A percentile compares a stretch with the other conserved stretches of the same genome.
These are phyloP conservation scores for Aspergillus sp. DNA, from an alignment of 2,329 filamentous ascomycete genomes.

Conservation along the genomic window DNA sequence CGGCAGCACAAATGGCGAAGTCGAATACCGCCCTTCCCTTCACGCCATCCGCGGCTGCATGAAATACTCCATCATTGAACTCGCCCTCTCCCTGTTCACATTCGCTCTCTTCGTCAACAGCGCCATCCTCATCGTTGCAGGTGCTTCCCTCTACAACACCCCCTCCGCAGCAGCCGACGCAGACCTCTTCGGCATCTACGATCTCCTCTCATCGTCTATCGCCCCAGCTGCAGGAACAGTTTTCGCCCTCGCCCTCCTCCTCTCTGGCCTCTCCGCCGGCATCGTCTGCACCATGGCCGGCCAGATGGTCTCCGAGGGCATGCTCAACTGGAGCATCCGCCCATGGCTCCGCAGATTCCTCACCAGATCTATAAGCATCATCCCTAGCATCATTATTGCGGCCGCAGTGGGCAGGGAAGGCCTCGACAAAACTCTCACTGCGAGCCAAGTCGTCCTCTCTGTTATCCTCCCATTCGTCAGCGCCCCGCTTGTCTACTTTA, in stretches of 20 bases:
- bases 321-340: constrained; percentile 69
- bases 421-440: constrained; percentile 70
- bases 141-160: constrained; percentile 68
- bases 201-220: constrained; percentile 66
- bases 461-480: constrained; percentile 80
- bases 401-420: constrained; percentile 72
- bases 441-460: constrained; percentile 73
- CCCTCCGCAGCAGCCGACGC: constrained; percentile 60
- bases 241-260: constrained; percentile 78
- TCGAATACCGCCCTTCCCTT: constrained; percentile 69
- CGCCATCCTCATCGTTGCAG: constrained; percentile 78
- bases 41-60: constrained; percentile 72
- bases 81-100: constrained; percentile 71
- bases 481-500: constrained; percentile 82
- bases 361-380: constrained; percentile 77
- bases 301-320: constrained; percentile 85
- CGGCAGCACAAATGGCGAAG: constrained; percentile 47
- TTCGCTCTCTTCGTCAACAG: constrained; percentile 85
- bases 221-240: constrained; percentile 74
- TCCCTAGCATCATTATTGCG: constrained; percentile 79
- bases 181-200: constrained; percentile 81
- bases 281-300: constrained; percentile 88
- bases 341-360: constrained; percentile 79
- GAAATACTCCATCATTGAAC: constrained; percentile 70
- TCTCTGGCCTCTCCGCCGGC: constrained; percentile 77